Evolutionary conservation across 2,329 filamentous ascomycete genomes (phyloP).

Genomic region (Scopulariopsis brevicaulis): DNA sequence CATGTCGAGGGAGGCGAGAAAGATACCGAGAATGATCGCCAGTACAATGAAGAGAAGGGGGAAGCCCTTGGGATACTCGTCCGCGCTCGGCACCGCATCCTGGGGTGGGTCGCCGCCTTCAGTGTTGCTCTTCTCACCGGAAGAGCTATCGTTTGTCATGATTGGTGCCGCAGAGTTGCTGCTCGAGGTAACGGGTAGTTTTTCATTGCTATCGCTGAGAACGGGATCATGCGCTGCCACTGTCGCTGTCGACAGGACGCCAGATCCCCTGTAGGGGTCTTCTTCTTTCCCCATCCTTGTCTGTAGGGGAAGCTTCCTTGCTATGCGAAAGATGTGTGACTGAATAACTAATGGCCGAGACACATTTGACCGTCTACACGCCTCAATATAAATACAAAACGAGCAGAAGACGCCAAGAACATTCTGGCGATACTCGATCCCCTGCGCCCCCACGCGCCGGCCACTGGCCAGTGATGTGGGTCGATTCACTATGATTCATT

Average conservation of each 20-base stretch:
- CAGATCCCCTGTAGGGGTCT: not conserved
- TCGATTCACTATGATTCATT: not conserved
- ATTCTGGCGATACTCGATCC: not conserved
- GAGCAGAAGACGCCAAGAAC: not conserved
- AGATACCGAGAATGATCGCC: conserved; percentile 33
- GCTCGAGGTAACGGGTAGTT: not conserved
- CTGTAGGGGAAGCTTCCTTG: too few species aligned
- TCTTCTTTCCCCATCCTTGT: not conserved
- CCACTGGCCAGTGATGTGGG: not conserved
- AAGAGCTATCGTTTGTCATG: not conserved
- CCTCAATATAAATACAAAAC: too few species aligned
- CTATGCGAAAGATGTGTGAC: too few species aligned
- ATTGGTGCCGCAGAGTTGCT: not conserved
- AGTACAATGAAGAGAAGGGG: conserved; percentile 28
- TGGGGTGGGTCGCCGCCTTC: not conserved
- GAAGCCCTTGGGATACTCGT: not conserved
- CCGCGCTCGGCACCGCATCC: not conserved
- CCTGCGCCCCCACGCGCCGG: too few species aligned
- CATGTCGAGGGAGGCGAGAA: conserved; percentile 37
- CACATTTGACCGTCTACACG: too few species aligned
- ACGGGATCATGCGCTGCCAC: not conserved
- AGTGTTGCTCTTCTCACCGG: not conserved
- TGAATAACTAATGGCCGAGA: too few species aligned
- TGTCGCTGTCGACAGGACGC: not conserved
- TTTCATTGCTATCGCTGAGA: not conserved